These are phyloP conservation scores for Diaporthe helianthi DNA, from an alignment of 2,329 filamentous ascomycete species.

Conservation along the genomic window DNA sequence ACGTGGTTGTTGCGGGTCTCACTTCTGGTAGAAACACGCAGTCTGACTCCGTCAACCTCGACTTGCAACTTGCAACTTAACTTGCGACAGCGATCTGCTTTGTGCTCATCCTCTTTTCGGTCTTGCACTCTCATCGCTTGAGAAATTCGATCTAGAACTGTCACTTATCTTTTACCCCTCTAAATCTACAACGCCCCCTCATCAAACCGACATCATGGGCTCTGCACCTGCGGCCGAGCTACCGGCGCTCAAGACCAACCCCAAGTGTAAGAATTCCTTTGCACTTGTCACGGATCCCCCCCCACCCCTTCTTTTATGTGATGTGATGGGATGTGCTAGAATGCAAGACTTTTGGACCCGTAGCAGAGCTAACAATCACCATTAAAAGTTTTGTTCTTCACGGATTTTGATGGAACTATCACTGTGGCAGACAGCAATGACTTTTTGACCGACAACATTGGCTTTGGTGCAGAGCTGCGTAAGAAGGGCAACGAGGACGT, in stretches of 20 bases:
- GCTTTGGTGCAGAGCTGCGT: slow-evolving; percentile 77
- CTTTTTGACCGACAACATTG: slow-evolving; percentile 87
- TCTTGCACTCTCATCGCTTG: neutral
- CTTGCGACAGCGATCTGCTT: neutral
- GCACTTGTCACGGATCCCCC: no score
- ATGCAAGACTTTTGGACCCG: no score
- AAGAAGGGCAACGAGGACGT: slow-evolving; percentile 78
- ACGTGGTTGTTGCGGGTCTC: slow-evolving; percentile 29
- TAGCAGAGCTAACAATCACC: no score
- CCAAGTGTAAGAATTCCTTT: slow-evolving; percentile 58
- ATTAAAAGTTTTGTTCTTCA: slow-evolving; percentile 44
- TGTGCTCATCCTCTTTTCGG: neutral
- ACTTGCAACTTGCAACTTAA: neutral
- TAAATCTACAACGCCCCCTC: neutral
- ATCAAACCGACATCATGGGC: slow-evolving; percentile 48
- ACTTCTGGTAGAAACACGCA: neutral
- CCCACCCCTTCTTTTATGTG: no score
- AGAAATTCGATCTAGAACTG: neutral
- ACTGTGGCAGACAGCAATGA: slow-evolving; percentile 74
- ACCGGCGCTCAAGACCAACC: slow-evolving; percentile 70
- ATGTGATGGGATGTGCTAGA: no score
- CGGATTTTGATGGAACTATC: slow-evolving; percentile 97
- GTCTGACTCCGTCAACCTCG: neutral
- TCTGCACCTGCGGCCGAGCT: slow-evolving; percentile 50
- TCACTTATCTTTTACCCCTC: neutral